Evolutionary conservation across 2,329 filamentous ascomycete species (phyloP).

Genomic region (Diaporthe aspalathi): DNA sequence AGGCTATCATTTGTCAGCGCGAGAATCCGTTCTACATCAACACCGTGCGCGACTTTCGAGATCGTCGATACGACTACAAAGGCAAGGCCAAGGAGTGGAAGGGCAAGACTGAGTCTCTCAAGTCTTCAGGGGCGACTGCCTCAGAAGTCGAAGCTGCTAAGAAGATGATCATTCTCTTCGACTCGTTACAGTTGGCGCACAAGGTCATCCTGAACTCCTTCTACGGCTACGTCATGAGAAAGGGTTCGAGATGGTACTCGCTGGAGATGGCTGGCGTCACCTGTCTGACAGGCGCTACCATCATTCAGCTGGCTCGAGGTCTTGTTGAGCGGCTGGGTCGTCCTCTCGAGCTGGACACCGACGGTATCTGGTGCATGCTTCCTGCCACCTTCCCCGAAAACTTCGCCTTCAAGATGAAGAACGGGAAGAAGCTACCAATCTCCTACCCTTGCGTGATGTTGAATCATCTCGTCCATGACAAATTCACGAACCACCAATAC

Average conservation of each 20-base stretch:
- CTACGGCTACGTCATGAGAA: constrained; percentile 99
- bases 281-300: constrained; percentile 93
- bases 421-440: constrained; percentile 95
- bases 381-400: constrained; percentile 97
- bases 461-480: constrained; percentile 94
- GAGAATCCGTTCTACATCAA: constrained; percentile 99
- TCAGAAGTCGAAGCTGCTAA: constrained; percentile 91
- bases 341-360: constrained; percentile 93
- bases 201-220: constrained; percentile 99
- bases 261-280: constrained; percentile 99
- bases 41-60: constrained; percentile 94
- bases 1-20: constrained; percentile 97
- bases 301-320: constrained; percentile 95
- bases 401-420: constrained; percentile 92
- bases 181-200: constrained; percentile 95
- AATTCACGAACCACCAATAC: constrained; percentile 98
- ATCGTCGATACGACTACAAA: constrained; percentile 98
- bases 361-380: constrained; percentile 99
- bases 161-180: constrained; percentile 98
- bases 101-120: constrained; percentile 89
- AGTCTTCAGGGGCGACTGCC: constrained; percentile 80
- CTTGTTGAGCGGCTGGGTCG: constrained; percentile 93
- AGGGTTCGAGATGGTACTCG: constrained; percentile 98
- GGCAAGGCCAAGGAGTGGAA: constrained; percentile 99
- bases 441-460: constrained; percentile 99